phyloP scores from a whole-genome alignment of 768 basidiomycete genomes.

The Tricholoma bakamatsutake region DNA sequence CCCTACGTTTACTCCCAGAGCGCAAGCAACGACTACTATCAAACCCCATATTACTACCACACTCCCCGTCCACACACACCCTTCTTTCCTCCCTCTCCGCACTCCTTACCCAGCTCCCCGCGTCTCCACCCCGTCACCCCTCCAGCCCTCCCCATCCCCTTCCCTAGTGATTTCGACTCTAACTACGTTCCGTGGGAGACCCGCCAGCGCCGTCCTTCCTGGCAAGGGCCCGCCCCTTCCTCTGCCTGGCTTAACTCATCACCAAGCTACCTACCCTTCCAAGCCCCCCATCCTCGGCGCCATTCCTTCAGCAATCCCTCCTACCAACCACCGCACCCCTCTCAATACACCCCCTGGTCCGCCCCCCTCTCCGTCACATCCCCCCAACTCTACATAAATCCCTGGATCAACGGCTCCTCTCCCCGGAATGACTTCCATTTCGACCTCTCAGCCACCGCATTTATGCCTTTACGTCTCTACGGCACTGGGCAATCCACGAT shows the following conservation, averaged over 20 bases:
- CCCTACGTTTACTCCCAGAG: not conserved
- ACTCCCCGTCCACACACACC: not conserved
- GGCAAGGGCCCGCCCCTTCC: not conserved
- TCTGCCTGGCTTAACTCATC: not conserved
- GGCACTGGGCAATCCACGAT: slow-evolving; percentile 31
- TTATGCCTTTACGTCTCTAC: slow-evolving; percentile 36
- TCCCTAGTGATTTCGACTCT: not conserved
- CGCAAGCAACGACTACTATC: not conserved
- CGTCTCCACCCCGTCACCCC: not conserved
- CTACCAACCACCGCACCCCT: not conserved
- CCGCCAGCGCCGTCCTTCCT: not conserved
- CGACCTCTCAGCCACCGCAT: slow-evolving; percentile 46
- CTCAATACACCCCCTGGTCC: not conserved
- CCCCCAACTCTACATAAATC: slow-evolving; percentile 33
- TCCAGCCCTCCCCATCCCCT: not conserved
- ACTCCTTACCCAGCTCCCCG: not conserved
- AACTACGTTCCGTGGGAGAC: not conserved
- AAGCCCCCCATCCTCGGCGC: not conserved
- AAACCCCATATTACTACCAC: not conserved
- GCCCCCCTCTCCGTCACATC: too few species aligned
- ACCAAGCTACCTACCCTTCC: not conserved
- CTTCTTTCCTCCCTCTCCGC: not conserved
- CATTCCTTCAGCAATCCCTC: not conserved
- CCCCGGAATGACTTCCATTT: slow-evolving; percentile 36
- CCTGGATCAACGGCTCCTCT: slow-evolving; percentile 41